Base-by-base conservation (phyloP, 139 green algal genomes). In the Astrephomene gubernaculifera region DNA sequence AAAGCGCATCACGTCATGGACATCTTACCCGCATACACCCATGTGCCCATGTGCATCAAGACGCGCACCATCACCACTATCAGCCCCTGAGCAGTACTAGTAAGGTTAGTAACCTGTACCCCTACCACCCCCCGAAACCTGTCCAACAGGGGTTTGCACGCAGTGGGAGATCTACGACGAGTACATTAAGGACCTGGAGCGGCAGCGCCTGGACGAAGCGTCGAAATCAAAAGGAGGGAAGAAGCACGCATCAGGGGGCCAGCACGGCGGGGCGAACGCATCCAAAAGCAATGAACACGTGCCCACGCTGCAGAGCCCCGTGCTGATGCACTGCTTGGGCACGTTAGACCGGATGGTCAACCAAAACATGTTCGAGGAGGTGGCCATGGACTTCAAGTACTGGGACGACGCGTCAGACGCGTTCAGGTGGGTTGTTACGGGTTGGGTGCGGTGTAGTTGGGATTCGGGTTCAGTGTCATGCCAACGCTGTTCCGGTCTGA, bases 331-430 rank as follows among this genome's bases (percentile, higher is more conserved):
- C 63, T 73, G 73, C 22, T 65, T 86, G 41, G 54, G 92, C 60
- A 93, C 97, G 21, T 67, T 99, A 87, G 96, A 98, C 83, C 92
- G 96, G 71, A 98, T 98, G 93, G 90, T 95, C 29, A 96, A 96
- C 81, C 96, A 98, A 78, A 98, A 98, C 91, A 91, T 90, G 68
- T 95, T 94, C 76, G 88, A 93, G 60, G 96, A 98, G 68, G 88
- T 98, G 44, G 86, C 88, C 22, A 95, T 96, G 92, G 97, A 99
- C 92, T 98, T 97, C 91, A 98, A 97, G 91, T 98, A 98, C 91
- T 99, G 96, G 96, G 96, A 99, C 38, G 97, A 99, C 75, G 89
- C 89, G 2, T 91, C 88, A 0, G 97, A 99, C 65, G 86, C 85
- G 4, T 91, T 93, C 84, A 90, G 87, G 90, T 93, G 65, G 73